Conservation (phyloP, 192 early-diverging fungal species). For the Entomortierella chlamydospora region DNA sequence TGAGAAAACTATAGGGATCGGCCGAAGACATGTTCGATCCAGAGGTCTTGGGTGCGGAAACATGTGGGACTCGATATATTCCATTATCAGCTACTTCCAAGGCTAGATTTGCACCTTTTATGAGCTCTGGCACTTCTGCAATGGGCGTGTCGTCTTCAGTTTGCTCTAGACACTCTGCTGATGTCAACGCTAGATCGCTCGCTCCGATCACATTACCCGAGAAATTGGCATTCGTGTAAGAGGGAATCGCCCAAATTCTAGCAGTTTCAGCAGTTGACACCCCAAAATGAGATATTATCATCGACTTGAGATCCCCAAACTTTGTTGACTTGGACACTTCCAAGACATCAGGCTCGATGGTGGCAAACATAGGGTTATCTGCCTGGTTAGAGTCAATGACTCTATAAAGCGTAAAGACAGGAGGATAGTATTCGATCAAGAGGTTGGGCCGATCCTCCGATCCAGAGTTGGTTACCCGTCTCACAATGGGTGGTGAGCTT, state of each 20-base stretch:
- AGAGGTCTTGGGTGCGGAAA: not conserved
- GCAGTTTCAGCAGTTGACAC: not conserved
- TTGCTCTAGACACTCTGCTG: conserved; percentile 23
- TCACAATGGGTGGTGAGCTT: conserved; percentile 48
- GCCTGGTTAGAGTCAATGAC: conserved; percentile 27
- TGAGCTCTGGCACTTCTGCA: conserved; percentile 25
- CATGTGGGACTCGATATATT: conserved; percentile 8
- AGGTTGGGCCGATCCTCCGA: conserved; percentile 16
- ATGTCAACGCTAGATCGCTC: not conserved
- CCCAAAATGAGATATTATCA: conserved; percentile 16
- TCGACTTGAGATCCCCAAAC: conserved; percentile 36
- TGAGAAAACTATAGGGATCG: conserved; percentile 13
- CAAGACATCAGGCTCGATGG: conserved; percentile 25
- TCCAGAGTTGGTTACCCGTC: conserved; percentile 47
- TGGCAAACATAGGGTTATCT: conserved; percentile 10
- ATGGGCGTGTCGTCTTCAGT: conserved; percentile 32
- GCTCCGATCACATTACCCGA: conserved; percentile 33
- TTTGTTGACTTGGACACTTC: conserved; percentile 35
- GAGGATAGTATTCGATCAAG: conserved; percentile 57
- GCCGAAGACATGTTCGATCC: conserved; percentile 1
- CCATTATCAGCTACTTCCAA: conserved; percentile 28
- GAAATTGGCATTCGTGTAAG: not conserved
- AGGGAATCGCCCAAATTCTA: conserved; percentile 38
- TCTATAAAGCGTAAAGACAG: conserved; percentile 47
- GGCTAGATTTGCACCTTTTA: conserved; percentile 6